Conservation (phyloP, 2,329 filamentous ascomycete species). For the Sporothrix schenckii region DNA sequence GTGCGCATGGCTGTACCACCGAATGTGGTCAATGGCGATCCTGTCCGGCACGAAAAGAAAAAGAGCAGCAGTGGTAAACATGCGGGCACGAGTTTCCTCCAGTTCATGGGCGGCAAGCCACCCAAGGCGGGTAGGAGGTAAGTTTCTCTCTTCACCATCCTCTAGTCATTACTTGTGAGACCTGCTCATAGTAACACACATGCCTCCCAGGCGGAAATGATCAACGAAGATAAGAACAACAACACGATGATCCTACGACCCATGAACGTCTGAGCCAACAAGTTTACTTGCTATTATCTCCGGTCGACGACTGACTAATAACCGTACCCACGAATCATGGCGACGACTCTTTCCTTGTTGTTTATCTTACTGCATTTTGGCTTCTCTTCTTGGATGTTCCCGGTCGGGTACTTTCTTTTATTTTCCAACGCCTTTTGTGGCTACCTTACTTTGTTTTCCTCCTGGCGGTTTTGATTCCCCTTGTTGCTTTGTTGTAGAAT, state of each 20-base stretch:
- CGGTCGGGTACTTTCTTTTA: background rate
- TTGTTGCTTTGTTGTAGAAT: constrained; percentile 29
- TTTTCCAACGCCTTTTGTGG: background rate
- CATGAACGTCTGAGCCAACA: background rate
- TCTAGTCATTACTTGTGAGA: background rate
- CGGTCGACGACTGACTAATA: background rate
- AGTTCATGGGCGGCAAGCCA: constrained; percentile 35
- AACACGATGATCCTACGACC: background rate
- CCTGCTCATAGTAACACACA: background rate
- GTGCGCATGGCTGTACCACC: constrained; percentile 11
- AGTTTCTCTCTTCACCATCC: background rate
- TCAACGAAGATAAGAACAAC: background rate
- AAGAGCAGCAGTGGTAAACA: constrained; percentile 32
- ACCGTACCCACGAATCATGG: background rate
- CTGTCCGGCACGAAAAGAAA: constrained; percentile 32
- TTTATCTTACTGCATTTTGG: background rate
- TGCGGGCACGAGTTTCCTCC: constrained; percentile 24
- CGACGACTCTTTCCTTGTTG: background rate
- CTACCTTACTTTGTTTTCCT: background rate
- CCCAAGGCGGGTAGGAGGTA: constrained; percentile 36
- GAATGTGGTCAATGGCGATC: constrained; percentile 34
- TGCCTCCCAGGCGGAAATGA: constrained; percentile 18
- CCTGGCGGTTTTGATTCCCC: constrained; percentile 28
- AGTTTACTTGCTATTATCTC: background rate
- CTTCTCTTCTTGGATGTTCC: constrained; percentile 2